Base-by-base conservation (phyloP, 306 rosid species). In the Inga leiocalycina region DNA sequence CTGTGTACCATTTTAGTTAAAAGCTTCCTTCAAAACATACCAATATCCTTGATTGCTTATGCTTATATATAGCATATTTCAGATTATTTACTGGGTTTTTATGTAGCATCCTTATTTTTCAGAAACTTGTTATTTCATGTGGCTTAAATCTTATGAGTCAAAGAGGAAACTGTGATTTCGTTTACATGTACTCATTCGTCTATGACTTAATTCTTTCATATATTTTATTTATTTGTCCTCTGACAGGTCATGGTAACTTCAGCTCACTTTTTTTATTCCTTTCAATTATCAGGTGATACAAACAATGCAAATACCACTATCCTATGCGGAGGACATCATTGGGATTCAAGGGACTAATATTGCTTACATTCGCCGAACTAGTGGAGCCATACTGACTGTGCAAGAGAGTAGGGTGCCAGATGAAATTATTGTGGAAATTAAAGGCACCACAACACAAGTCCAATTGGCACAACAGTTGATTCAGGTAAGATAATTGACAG, bases 271-370 rank as follows among this genome's bases (percentile, higher is more conserved):
- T 45, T 10, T 24, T 81, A 9, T 37, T 69, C 61, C 77, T 77
- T 81, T 77, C 57, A 57, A 41, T 75, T 57, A 79, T 83, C 90
- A 96, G 99, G 89, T 96, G 66, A 84, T 94, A 24, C 99, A 96
- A 89, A 96, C 99, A 61, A 92, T 96, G 98, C 98, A 94, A 92
- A 89, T 96, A 83, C 99, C 99, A 67, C 84, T 96, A 24, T 92
- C 99, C 70, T 96, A 92, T 75, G 99, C 98, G 0, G 99, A 96
- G 89, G 97, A 93, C 84, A 96, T 96, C 69, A 94, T 96, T 80
- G 99, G 99, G 67, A 81, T 93, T 83, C 97, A 93, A 88, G 99
- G 99, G 82, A 78, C 94, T 46, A 96, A 89, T 84, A 96, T 96
- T 69, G 99, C 93, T 74, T 94, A 85, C 87, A 94, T 96, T 82